Conservation (phyloP, 2,329 filamentous ascomycete species). For the Fusarium anthophilum region DNA sequence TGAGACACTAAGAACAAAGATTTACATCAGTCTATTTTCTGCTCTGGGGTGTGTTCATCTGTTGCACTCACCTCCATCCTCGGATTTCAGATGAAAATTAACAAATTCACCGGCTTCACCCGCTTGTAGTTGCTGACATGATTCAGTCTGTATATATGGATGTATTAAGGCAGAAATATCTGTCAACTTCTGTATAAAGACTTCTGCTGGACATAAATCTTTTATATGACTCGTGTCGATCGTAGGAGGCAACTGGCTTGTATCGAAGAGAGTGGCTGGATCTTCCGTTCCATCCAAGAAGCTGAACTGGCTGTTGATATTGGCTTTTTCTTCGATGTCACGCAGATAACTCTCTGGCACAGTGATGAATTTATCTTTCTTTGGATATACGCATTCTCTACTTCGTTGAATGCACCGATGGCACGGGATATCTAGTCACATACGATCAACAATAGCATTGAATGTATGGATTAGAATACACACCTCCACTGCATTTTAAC, state of each 20-base stretch:
- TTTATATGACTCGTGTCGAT: background rate
- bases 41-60: no score
- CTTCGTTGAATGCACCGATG: background rate
- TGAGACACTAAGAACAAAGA: rapidly evolving
- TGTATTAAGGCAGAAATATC: background rate
- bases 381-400: background rate
- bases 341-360: background rate
- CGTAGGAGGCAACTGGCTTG: background rate
- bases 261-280: background rate
- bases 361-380: background rate
- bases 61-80: background rate
- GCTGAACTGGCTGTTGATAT: background rate
- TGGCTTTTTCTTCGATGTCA: background rate
- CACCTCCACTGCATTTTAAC: constrained; percentile 3
- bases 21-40: background rate
- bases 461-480: background rate
- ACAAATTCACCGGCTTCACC: background rate
- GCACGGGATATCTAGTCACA: background rate
- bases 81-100: background rate
- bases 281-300: background rate
- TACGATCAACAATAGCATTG: background rate
- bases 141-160: background rate
- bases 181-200: background rate
- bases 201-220: background rate
- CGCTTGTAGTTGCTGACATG: background rate